These are phyloP conservation scores for Rossbeevera mucosa DNA, from an alignment of 768 basidiomycete species.

Conservation along the genomic window DNA sequence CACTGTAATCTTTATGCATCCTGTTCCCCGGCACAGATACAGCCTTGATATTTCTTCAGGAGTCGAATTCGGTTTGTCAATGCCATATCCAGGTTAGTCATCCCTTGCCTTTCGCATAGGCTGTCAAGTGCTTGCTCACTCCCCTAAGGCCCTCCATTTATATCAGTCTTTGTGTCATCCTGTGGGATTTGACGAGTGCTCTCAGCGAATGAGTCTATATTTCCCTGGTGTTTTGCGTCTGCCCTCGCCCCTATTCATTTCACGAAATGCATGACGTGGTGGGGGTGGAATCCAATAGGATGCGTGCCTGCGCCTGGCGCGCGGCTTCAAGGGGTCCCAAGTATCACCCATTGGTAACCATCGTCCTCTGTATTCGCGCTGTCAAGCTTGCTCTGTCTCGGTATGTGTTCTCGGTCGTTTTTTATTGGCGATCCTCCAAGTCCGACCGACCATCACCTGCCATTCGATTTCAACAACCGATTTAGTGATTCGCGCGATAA, in stretches of 20 bases:
- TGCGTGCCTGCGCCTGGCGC: conserved; percentile 61
- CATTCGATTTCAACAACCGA: no score
- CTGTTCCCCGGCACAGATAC: conserved; percentile 56
- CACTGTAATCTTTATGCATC: conserved; percentile 54
- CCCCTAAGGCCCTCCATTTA: conserved; percentile 45
- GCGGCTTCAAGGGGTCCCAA: conserved; percentile 53
- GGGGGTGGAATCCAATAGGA: conserved; percentile 33
- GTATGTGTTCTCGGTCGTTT: conserved; percentile 23
- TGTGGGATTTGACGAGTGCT: neutral
- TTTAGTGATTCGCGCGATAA: conserved; percentile 41
- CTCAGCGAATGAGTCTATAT: no score
- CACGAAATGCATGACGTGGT: neutral
- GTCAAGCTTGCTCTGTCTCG: conserved; percentile 29
- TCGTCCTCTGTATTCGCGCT: conserved; percentile 36
- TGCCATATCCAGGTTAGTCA: no score
- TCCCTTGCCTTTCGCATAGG: neutral
- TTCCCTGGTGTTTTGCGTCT: conserved; percentile 4
- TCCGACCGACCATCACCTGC: neutral
- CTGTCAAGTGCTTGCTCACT: neutral
- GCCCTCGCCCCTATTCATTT: neutral
- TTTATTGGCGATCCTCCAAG: neutral
- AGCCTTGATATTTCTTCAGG: neutral
- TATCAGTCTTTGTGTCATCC: neutral
- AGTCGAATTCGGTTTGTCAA: no score
- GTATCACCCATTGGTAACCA: conserved; percentile 60